Base-by-base conservation (phyloP, 768 basidiomycete genomes). In the Kwoniella botswanensis region DNA sequence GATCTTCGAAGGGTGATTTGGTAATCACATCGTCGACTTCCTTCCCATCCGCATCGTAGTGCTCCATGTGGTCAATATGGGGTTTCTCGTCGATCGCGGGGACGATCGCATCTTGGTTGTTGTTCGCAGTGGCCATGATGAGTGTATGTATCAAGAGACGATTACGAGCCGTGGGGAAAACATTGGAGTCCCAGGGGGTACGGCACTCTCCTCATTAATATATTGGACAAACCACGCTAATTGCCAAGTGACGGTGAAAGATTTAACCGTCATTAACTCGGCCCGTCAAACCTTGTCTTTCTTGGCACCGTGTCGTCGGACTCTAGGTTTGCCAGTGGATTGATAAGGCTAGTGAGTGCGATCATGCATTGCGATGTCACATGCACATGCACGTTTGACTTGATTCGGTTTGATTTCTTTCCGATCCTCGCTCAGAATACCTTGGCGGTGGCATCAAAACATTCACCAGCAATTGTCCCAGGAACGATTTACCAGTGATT, bases 1-100 rank as follows among this genome's bases (percentile, higher is more conserved):
- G 44, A 43, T 79, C 78, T 42, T 77, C 76, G 52, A 79, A 79
- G 21, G 70, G 73, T 1, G 78, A 79, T 54, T 71, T 73, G 65
- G 74, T 73, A 56, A 77, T 67, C n/a, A 74, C 69, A 18, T 71
- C 77, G n/a, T 73, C 68, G 26, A 70, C 64, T 43, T 70, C 50
- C 43, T 67, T 54, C 18, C 60, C 60, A 44, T 29, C 56, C 13
- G 61, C 58, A 22, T 70, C 46, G n/a, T 70, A 50, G 24, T 66
- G 44, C 42, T 75, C 71, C 50, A 71, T 54, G 50, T 59, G 56
- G 5, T 58, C 56, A 21, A 58, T 41, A 6, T 44, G 44, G 6
- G 56, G 57, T 22, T 67, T 67, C 15, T 67, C 65, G 57, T 67
- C 65, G 7, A 61, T 17, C 11, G 59, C 59, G 21, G 59, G 59